phyloP scores from a whole-genome alignment of 2,329 filamentous ascomycete genomes.

The Botrytis aclada region DNA sequence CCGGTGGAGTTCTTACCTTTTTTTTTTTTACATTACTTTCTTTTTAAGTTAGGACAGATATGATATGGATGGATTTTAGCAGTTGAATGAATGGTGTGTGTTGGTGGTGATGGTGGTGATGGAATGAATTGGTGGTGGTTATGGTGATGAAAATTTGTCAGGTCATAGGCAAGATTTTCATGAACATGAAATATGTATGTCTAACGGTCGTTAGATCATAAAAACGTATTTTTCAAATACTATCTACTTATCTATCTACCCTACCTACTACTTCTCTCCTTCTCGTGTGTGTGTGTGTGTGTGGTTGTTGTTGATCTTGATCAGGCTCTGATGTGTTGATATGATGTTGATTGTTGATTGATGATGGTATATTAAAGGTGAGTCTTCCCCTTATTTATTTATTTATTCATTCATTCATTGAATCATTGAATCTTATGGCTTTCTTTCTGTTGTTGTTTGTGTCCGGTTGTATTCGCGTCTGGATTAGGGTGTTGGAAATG shows the following conservation, averaged over 20 bases:
- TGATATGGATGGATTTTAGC: constrained; percentile 9
- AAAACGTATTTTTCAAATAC: not conserved
- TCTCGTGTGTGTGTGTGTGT: not conserved
- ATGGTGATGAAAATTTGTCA: not conserved
- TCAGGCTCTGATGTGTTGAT: not conserved
- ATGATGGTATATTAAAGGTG: not conserved
- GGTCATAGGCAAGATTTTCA: constrained; percentile 4
- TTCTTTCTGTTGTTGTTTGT: too few relatives aligned
- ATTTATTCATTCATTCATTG: not conserved
- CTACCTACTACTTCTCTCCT: not conserved
- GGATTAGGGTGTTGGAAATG: too few relatives aligned
- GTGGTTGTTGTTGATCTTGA: not conserved
- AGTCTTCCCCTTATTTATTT: too few relatives aligned
- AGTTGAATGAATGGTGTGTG: constrained; percentile 5
- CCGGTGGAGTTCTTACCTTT: not conserved
- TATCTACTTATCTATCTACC: not conserved
- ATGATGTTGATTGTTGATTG: not conserved
- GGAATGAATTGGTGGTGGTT: not conserved
- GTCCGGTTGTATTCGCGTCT: too few relatives aligned
- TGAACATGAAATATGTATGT: not conserved
- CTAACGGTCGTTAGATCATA: not conserved
- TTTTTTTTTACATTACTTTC: not conserved
- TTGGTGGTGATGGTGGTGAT: not conserved
- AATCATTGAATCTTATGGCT: too few relatives aligned
- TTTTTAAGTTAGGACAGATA: constrained; percentile 1